phyloP scores from a whole-genome alignment of 495 filamentous ascomycete species.

The Platismatia glauca region DNA sequence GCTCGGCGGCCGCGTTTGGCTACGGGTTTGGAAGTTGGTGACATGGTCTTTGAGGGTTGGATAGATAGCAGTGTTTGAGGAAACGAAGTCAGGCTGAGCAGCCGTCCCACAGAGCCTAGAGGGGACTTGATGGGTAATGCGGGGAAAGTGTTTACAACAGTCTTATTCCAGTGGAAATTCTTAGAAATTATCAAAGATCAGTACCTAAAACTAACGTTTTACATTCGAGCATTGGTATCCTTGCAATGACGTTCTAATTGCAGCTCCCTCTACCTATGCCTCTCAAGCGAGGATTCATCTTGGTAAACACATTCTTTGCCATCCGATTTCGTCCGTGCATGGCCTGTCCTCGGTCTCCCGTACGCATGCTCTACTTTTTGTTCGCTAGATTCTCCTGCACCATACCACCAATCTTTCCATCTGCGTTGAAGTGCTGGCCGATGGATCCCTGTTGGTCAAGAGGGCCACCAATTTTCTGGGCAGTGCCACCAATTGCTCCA shows the following conservation, averaged over 20 bases:
- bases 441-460: slow-evolving; percentile 34
- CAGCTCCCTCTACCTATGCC: background rate
- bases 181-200: too few species aligned
- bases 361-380: slow-evolving; percentile 20
- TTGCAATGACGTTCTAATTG: background rate
- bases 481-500: slow-evolving; percentile 42
- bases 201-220: too few species aligned
- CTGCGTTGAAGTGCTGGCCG: slow-evolving; percentile 31
- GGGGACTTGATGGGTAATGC: background rate
- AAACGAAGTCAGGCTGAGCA: background rate
- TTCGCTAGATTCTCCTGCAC: slow-evolving; percentile 39
- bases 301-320: background rate
- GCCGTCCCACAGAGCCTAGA: background rate
- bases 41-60: slow-evolving; percentile 18
- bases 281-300: background rate
- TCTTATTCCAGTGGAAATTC: too few species aligned
- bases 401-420: slow-evolving; percentile 33
- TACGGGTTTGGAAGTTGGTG: slow-evolving; percentile 20
- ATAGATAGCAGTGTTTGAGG: background rate
- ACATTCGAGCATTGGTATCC: background rate
- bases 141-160: too few species aligned
- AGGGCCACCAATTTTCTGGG: slow-evolving; percentile 46
- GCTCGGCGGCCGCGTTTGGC: slow-evolving; percentile 39
- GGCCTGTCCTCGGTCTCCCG: background rate
- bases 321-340: background rate